phyloP scores from a whole-genome alignment of 768 basidiomycete genomes.

The Podaxis carcinomalis region DNA sequence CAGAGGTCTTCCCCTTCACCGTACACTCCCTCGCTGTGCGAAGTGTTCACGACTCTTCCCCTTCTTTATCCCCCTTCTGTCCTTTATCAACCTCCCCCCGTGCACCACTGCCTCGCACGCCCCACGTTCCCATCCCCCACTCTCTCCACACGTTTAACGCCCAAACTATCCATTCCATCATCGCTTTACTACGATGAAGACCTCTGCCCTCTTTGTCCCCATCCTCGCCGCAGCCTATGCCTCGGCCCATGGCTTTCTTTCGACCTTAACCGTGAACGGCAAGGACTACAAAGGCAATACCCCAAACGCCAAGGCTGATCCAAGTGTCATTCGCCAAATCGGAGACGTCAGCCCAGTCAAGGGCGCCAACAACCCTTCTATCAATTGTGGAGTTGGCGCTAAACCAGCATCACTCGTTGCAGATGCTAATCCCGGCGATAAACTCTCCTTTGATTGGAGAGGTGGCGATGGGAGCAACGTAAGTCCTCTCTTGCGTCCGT shows the following conservation, averaged over 20 bases:
- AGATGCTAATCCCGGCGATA: slow-evolving; percentile 56
- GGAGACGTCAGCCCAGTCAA: slow-evolving; percentile 37
- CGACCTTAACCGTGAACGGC: slow-evolving; percentile 34
- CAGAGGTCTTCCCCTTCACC: background rate
- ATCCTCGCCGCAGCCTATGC: slow-evolving; percentile 32
- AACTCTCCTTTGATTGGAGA: slow-evolving; percentile 53
- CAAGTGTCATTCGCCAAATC: slow-evolving; percentile 39
- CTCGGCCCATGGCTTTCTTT: slow-evolving; percentile 42
- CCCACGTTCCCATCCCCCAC: slow-evolving; percentile 1
- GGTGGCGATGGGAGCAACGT: slow-evolving; percentile 37
- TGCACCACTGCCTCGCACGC: background rate
- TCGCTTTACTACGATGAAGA: slow-evolving; percentile 20
- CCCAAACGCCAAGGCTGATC: slow-evolving; percentile 14
- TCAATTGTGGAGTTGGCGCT: slow-evolving; percentile 60
- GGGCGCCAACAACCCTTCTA: slow-evolving; percentile 47
- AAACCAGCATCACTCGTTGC: slow-evolving; percentile 45
- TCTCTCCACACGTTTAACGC: background rate
- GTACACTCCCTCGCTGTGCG: slow-evolving; percentile 7
- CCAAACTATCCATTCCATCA: background rate
- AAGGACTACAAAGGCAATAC: slow-evolving; percentile 29
- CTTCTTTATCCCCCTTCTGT: background rate
- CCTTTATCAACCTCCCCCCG: background rate
- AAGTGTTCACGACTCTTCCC: background rate
- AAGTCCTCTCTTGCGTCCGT: slow-evolving; percentile 14
- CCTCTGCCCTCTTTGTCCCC: slow-evolving; percentile 25